These are phyloP conservation scores for Capsicum rhomboideum DNA, from an alignment of 257 asterid species.

Conservation along the genomic window DNA sequence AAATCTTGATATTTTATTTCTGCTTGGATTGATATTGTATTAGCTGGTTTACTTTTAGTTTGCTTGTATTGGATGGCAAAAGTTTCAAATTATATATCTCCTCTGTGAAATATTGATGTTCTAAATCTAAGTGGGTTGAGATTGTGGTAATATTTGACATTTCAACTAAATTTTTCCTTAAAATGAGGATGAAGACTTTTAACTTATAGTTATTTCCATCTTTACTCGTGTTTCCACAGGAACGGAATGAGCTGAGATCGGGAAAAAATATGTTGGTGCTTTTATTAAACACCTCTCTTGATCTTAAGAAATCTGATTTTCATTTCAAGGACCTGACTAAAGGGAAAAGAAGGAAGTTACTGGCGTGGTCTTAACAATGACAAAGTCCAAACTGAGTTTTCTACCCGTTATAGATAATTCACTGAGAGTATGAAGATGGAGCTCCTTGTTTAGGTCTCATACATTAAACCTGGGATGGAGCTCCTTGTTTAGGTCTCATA, in stretches of 20 bases:
- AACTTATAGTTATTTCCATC: not conserved
- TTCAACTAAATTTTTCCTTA: not conserved
- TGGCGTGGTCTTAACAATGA: not conserved
- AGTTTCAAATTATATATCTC: not conserved
- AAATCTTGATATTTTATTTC: not conserved
- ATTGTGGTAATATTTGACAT: not conserved
- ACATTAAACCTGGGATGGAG: not conserved
- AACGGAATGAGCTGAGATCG: not conserved
- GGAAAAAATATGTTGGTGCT: not conserved
- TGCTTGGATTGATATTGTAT: not conserved
- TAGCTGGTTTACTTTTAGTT: not conserved
- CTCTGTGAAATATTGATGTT: not conserved
- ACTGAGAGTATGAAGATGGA: not conserved
- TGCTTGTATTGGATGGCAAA: not conserved
- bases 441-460: not conserved
- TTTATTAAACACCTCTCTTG: not conserved
- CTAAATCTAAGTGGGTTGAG: not conserved
- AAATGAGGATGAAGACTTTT: not conserved
- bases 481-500: not conserved
- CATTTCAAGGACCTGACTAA: not conserved
- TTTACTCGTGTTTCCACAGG: not conserved
- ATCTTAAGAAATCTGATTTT: not conserved
- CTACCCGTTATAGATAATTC: not conserved
- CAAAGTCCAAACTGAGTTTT: not conserved
- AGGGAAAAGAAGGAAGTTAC: not conserved